Evolutionary conservation across 2,329 filamentous ascomycete species (phyloP), one percentile per base, ranked within the genome.

Genomic region (Simplicillium sp.): DNA sequence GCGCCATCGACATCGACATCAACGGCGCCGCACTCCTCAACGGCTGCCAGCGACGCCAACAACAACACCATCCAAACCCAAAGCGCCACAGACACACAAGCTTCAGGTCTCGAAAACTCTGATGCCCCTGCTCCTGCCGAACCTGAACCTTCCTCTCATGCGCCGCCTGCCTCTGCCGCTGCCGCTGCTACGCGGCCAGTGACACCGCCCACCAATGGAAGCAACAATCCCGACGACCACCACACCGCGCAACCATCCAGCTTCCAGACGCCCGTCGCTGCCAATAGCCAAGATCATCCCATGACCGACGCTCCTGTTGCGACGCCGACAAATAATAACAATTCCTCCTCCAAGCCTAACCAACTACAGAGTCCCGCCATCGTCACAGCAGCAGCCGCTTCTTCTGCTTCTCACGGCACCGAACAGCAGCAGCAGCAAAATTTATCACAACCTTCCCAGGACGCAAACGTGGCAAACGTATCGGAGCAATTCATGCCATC

Each of bases 401-500:
- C 31, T 33, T 31, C 29, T n/a, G 29, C 29, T n/a, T 9, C 29
- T 28, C 35, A 44, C 29, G 37, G 42, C 41, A 36, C 44, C 44
- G 41, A 35, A 39, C 46, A 31, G 34, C 46, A 48, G 42, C 42
- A 42, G 17, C 50, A 51, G 40, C 45, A 46, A 39, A 48, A 52
- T 31, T 42, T 48, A n/a, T 31, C 48, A 40, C 48, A 50, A 15
- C 14, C 50, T 17, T 38, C 44, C 6, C 29, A 47, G 37, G 45
- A 49, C 25, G 12, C 41, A 20, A 46, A 36, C 31, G 46, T 54
- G 43, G 33, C 41, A 28, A 41, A 44, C 20, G 20, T 9, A 5
- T 45, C 43, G 39, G 54, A 58, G 29, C 54, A 53, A 25, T 55
- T 52, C 42, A 44, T 52, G 18, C 55, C 61, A 18, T 54, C 56